These are phyloP conservation scores for Kwoniella heveanensis DNA, from an alignment of 768 basidiomycete genomes.

Conservation along the genomic window DNA sequence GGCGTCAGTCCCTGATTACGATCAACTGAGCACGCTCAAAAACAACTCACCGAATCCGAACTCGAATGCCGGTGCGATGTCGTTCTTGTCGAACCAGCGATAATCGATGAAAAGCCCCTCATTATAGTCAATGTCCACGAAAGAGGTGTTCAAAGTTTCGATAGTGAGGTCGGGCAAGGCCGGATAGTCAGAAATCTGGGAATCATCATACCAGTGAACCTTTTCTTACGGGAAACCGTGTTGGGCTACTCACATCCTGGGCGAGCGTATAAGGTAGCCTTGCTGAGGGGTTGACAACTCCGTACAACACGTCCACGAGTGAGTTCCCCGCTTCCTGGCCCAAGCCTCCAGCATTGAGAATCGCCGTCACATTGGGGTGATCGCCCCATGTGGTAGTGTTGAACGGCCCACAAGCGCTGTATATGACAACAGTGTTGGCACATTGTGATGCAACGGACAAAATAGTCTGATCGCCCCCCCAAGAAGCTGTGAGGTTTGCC, in stretches of 20 bases:
- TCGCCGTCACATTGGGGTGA: constrained; percentile 70
- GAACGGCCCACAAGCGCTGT: constrained; percentile 66
- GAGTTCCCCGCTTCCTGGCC: constrained; percentile 69
- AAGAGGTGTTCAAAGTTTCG: neutral
- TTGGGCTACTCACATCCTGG: neutral
- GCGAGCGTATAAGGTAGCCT: constrained; percentile 72
- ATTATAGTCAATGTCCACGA: constrained; percentile 13
- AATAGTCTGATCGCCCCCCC: constrained; percentile 68
- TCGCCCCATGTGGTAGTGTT: constrained; percentile 63
- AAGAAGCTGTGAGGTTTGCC: constrained; percentile 64
- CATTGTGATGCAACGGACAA: constrained; percentile 60
- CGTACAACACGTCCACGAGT: constrained; percentile 68
- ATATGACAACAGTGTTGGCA: constrained; percentile 62
- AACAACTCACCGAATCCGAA: constrained; percentile 15
- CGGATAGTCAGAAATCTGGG: constrained; percentile 6
- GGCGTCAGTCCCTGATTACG: too few relatives aligned
- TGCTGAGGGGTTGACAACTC: constrained; percentile 70
- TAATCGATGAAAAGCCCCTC: constrained; percentile 14
- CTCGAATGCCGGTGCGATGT: constrained; percentile 11
- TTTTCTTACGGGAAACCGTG: too few relatives aligned
- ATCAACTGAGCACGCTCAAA: too few relatives aligned
- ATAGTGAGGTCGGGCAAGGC: constrained; percentile 9
- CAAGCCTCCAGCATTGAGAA: constrained; percentile 63
- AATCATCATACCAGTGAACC: too few relatives aligned
- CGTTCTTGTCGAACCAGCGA: constrained; percentile 16